Conservation (phyloP, 2,329 filamentous ascomycete genomes). For the Chrysosporium keratinophilum region DNA sequence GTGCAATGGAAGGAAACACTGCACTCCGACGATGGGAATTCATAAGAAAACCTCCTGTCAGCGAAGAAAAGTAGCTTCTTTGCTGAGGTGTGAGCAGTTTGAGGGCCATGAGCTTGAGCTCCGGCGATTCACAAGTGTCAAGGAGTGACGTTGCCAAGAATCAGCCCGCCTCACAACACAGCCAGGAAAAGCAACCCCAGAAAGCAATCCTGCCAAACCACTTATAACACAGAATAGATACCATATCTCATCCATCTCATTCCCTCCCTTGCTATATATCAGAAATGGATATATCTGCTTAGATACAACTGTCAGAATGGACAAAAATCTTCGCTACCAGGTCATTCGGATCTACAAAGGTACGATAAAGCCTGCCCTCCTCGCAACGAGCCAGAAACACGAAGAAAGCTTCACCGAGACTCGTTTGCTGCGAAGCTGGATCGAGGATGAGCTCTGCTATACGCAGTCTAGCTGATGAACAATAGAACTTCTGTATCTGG, state of each 20-base stretch:
- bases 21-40: no score
- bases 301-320: slow-evolving; percentile 26
- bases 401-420: background rate
- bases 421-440: no score
- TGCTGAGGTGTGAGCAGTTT: no score
- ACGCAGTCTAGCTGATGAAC: background rate
- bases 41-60: no score
- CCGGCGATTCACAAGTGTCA: no score
- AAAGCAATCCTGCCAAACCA: no score
- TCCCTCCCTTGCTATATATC: background rate
- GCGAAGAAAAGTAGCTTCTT: no score
- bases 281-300: background rate
- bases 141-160: slow-evolving; percentile 1
- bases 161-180: background rate
- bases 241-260: background rate
- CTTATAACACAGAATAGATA: background rate
- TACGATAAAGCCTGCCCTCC: slow-evolving; percentile 25
- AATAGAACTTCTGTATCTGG: slow-evolving; percentile 71
- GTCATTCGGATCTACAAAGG: slow-evolving; percentile 88
- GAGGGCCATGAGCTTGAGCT: background rate
- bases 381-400: background rate
- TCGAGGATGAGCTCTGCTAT: no score
- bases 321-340: slow-evolving; percentile 56
- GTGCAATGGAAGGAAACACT: no score
- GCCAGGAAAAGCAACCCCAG: background rate